Percentiles rank a stretch among this genome's conserved stretches.
Evolutionary conservation across 331 rosid genomes (phyloP).

Genomic region (Dryas integrifolia): DNA sequence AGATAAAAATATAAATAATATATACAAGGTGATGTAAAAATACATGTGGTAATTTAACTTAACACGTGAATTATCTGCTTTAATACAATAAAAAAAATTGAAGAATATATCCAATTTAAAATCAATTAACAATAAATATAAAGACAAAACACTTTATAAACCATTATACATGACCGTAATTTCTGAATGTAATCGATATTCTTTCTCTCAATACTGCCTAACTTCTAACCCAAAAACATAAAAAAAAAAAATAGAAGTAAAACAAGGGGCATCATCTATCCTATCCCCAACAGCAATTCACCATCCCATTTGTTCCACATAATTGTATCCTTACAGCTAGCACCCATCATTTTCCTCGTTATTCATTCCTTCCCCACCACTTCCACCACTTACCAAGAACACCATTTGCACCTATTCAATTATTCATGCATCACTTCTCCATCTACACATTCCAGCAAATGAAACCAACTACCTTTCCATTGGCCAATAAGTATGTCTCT

Average conservation of each 20-base stretch:
- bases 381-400: neutral
- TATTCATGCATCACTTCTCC: conserved; percentile 22
- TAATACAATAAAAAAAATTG: too few species aligned
- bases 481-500: neutral
- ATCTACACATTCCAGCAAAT: conserved; percentile 21
- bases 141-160: too few species aligned
- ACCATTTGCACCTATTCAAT: conserved; percentile 7
- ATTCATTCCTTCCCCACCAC: conserved; percentile 4
- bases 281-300: conserved; percentile 24
- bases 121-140: too few species aligned
- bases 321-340: conserved; percentile 29
- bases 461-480: neutral
- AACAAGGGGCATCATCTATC: conserved; percentile 16
- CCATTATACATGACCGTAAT: too few species aligned
- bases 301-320: conserved; percentile 27
- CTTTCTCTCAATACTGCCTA: too few species aligned
- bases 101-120: too few species aligned
- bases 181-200: too few species aligned
- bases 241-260: neutral
- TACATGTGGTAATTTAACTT: too few species aligned
- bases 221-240: too few species aligned
- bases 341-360: conserved; percentile 18
- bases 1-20: too few species aligned
- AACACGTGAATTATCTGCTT: too few species aligned
- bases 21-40: too few species aligned